Evolutionary conservation across 73 alveolate species (phyloP), one percentile per base, ranked within the genome.

Genomic region (Urostyla sp.): DNA sequence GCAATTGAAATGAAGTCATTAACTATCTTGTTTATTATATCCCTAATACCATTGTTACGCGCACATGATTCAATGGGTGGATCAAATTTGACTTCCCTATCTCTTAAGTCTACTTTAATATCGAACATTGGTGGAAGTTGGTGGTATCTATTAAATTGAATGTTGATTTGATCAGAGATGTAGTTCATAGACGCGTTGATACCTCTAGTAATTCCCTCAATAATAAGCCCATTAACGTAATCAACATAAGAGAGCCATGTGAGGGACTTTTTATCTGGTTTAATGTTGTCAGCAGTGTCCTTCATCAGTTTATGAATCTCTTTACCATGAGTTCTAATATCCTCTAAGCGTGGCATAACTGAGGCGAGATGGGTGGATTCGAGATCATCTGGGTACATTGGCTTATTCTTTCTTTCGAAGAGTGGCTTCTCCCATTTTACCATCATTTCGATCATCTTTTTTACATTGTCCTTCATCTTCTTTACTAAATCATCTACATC

Each of bases 311-410:
- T 94, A 63, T 91, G 86, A 63, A 94, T 94, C 67, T 85, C 91
- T 48, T 75, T 91, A 0, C 98, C 98, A 21, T 93, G 86, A 55
- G 91, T 92, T 43, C 89, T 88, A 24, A 94, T 94, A 10, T 82
- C 88, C 24, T 79, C 81, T n/a, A 83, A 91, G 60, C 97, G 73
- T 34, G 74, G 78, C 52, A 55, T 73, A 53, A 90, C 93, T 18
- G 85, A 49, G 5, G 97, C 92, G 75, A 88, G 75, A 63, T 92
- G 97, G 72, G 93, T 92, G 73, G 88, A 90, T 61, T 95, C 98
- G 23, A 95, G 88, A 84, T 96, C 99, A 73, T 96, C 99, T 46
- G 98, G 98, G 38, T 91, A 46, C 97, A 95, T 93, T 11, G 99
- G 99, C 78, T 95, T 96, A 79, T 63, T 77, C 53, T 89, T 94